Base-by-base conservation (phyloP, 257 asterid species). In the Anisodus acutangulus region DNA sequence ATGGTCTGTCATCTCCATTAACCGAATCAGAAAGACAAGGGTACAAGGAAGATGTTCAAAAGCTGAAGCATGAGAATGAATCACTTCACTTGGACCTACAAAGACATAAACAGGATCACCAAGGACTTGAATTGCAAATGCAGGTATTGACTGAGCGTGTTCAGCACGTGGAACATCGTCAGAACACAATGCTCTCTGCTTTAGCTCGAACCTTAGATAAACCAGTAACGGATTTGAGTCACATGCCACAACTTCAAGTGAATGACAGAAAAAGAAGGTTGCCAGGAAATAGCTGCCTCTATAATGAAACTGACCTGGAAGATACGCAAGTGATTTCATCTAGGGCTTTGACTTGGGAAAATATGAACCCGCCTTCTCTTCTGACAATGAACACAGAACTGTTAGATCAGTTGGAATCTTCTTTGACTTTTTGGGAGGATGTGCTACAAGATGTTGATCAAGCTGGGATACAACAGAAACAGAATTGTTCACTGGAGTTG, bases 261-360 rank as follows among this genome's bases (percentile, higher is more conserved):
- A 90, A 85, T 35, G 88, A 89, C 54, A 89, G 93, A 83, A 95
- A 95, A 90, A 92, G 99, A 88, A 86, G 96, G 89, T 87, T 91
- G 86, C 90, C 92, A 3, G 90, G 93, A 80, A 88, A 85, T 85
- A 91, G 86, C 84, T 87, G 59, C 87, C 76, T 90, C 39, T 85
- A 81, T 53, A 88, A 90, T 64, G 94, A 91, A 80, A 78, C 87
- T 60, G 84, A 85, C 86, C 12, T 22, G 3, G 91, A 87, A 51
- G 93, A 87, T 70, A 83, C 67, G 59, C 88, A 54, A 80, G 84
- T 84, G 57, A 85, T 83, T 16, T 81, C 90, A 59, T 89, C 94
- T 26, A 92, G 86, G 82, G 85, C 79, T 43, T 68, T 86, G 47
- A 60, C 85, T 3, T 22, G 55, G 67, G 94, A 90, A 47, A 88